These are phyloP conservation scores for Podospora comata DNA, from an alignment of 495 filamentous ascomycete genomes.

Conservation along the genomic window DNA sequence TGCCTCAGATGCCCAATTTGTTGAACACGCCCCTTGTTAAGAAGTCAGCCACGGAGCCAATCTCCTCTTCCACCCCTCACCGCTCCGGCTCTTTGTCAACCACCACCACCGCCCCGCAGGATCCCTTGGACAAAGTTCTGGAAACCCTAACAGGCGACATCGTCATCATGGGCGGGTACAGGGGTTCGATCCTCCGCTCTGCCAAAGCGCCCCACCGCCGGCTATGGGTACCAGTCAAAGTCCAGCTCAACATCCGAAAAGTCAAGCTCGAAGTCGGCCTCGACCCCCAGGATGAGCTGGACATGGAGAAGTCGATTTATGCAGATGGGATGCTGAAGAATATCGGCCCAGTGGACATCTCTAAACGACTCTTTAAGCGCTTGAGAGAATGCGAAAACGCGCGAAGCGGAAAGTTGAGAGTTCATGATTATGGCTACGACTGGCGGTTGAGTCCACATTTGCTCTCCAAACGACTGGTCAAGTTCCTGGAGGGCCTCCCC, in stretches of 20 bases:
- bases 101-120: constrained; percentile 28
- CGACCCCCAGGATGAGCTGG: constrained; percentile 78
- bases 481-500: constrained; percentile 69
- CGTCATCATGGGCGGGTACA: constrained; percentile 86
- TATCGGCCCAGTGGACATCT: constrained; percentile 90
- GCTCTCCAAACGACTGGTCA: constrained; percentile 63
- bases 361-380: constrained; percentile 73
- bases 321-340: constrained; percentile 82
- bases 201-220: constrained; percentile 75
- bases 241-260: constrained; percentile 87
- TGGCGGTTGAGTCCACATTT: constrained; percentile 87
- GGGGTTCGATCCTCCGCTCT: constrained; percentile 86
- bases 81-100: constrained; percentile 14
- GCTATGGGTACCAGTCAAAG: constrained; percentile 91
- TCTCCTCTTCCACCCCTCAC: constrained; percentile 1
- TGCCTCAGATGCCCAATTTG: constrained; percentile 60
- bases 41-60: constrained; percentile 23
- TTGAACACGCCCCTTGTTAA: constrained; percentile 40
- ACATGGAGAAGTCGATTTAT: constrained; percentile 75
- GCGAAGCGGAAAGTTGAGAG: constrained; percentile 63
- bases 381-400: constrained; percentile 71
- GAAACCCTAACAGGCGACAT: constrained; percentile 76
- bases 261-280: constrained; percentile 89
- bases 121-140: constrained; percentile 60
- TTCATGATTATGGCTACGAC: constrained; percentile 93